Conservation (phyloP, 225 moss, liverwort and hornwort genomes). For the Marchantia paleacea region DNA sequence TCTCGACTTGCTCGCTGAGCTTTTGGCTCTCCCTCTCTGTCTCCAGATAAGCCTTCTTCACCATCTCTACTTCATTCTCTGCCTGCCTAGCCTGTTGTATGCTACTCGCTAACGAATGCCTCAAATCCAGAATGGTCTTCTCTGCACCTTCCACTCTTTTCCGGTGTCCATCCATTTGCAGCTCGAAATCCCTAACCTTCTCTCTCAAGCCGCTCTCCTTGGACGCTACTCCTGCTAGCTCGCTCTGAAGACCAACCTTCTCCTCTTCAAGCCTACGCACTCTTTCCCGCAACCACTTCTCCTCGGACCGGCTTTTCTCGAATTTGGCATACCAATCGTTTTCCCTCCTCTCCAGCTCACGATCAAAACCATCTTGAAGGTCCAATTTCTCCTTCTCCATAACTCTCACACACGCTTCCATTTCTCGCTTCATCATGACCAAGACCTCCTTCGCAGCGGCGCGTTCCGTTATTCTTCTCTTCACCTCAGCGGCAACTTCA, state of each 20-base stretch:
- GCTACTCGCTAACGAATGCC: conserved; percentile 66
- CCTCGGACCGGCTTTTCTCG: conserved; percentile 49
- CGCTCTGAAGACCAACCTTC: conserved; percentile 66
- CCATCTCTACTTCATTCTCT: conserved; percentile 63
- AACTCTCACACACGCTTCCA: conserved; percentile 83
- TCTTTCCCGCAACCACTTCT: conserved; percentile 57
- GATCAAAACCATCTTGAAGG: conserved; percentile 44
- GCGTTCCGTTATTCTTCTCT: conserved; percentile 72
- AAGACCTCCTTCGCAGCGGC: conserved; percentile 83
- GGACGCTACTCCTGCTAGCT: conserved; percentile 53
- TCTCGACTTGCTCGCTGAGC: conserved; percentile 64
- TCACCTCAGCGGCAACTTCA: conserved; percentile 74
- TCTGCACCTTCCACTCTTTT: conserved; percentile 93
- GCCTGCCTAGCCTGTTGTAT: conserved; percentile 72
- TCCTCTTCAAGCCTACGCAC: conserved; percentile 79
- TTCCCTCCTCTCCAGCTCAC: conserved; percentile 46
- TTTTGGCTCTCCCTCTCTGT: conserved; percentile 70
- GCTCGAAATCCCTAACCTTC: conserved; percentile 86
- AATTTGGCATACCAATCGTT: conserved; percentile 46
- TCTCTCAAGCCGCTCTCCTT: conserved; percentile 72
- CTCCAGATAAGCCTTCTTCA: conserved; percentile 57
- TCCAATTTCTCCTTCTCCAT: conserved; percentile 71
- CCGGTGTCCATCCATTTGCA: conserved; percentile 90
- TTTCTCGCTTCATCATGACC: conserved; percentile 81
- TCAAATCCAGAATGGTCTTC: conserved; percentile 78